Evolutionary conservation across 1,284 basidiomycete genomes (phyloP).

Genomic region (Ceratorhiza oryzae-sativae): DNA sequence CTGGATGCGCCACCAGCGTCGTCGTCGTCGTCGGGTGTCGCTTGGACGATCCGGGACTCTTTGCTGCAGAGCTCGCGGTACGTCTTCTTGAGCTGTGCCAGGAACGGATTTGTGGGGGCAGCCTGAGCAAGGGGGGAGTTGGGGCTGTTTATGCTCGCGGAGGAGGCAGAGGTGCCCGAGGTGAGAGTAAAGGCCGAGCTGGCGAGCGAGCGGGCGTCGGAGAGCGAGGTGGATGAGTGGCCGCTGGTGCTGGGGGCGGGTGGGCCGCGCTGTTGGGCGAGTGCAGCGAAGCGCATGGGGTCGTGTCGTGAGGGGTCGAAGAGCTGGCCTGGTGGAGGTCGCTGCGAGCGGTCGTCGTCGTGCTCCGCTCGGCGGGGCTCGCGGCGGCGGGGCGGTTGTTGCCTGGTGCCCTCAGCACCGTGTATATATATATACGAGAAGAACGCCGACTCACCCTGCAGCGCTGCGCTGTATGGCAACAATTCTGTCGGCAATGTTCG

Average conservation of each 20-base stretch:
- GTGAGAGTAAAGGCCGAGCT: slow-evolving; percentile 79
- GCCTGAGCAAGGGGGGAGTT: slow-evolving; percentile 68
- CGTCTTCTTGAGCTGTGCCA: slow-evolving; percentile 77
- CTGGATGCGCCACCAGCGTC: slow-evolving; percentile 48
- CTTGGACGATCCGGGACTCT: slow-evolving; percentile 74
- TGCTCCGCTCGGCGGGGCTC: slow-evolving; percentile 8
- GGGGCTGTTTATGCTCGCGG: slow-evolving; percentile 63
- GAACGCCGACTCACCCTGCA: slow-evolving; percentile 62
- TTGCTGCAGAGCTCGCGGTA: slow-evolving; percentile 78
- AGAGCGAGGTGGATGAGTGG: slow-evolving; percentile 69
- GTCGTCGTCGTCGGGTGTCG: slow-evolving; percentile 52
- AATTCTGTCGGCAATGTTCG: slow-evolving; percentile 64
- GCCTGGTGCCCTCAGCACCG: slow-evolving; percentile 24
- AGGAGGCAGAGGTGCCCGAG: slow-evolving; percentile 72
- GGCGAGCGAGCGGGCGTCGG: slow-evolving; percentile 72
- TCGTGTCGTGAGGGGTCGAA: slow-evolving; percentile 88
- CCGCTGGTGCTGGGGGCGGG: slow-evolving; percentile 52
- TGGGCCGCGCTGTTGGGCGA: slow-evolving; percentile 49
- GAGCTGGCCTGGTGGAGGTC: slow-evolving; percentile 61
- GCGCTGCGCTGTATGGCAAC: slow-evolving; percentile 69
- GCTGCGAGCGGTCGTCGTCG: slow-evolving; percentile 45
- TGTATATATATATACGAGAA: slow-evolving; percentile 43
- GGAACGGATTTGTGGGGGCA: slow-evolving; percentile 65
- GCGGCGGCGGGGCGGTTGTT: slow-evolving; percentile 26
- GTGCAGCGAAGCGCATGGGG: slow-evolving; percentile 78